Percentiles rank a stretch among this genome's conserved stretches.
These are phyloP conservation scores for Rhizophagus prolifer DNA, from an alignment of 192 early-diverging fungal species.

Conservation along the genomic window DNA sequence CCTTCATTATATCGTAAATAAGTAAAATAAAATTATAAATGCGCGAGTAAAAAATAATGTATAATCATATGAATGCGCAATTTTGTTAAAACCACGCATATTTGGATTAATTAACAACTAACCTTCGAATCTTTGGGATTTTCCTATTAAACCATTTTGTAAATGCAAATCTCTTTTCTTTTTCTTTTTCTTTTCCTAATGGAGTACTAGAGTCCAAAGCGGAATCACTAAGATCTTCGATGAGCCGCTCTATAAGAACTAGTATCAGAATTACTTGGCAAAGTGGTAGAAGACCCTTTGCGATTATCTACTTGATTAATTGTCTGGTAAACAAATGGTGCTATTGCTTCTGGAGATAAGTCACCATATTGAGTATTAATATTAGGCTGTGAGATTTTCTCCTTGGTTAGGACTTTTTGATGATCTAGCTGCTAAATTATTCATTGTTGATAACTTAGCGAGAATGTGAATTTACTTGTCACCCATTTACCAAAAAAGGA, in stretches of 20 bases:
- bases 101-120: background rate
- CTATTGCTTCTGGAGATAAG: constrained; percentile 26
- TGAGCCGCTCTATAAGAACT: background rate
- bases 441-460: no score
- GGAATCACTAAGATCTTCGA: constrained; percentile 26
- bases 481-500: no score
- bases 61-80: background rate
- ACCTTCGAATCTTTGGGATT: constrained; percentile 28
- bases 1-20: background rate
- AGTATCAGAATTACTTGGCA: background rate
- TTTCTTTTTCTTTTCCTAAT: constrained; percentile 7
- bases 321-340: constrained; percentile 22
- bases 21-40: no score
- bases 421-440: no score
- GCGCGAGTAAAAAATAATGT: no score
- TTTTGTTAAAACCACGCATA: background rate
- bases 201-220: background rate
- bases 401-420: no score
- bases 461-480: no score
- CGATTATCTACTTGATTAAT: background rate
- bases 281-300: background rate
- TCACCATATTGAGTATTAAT: constrained; percentile 4
- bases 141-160: background rate
- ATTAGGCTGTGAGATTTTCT: constrained; percentile 19
- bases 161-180: constrained; percentile 18